These are phyloP conservation scores for Myxozyma udenii DNA, from an alignment of 805 yeast species.

Conservation along the genomic window DNA sequence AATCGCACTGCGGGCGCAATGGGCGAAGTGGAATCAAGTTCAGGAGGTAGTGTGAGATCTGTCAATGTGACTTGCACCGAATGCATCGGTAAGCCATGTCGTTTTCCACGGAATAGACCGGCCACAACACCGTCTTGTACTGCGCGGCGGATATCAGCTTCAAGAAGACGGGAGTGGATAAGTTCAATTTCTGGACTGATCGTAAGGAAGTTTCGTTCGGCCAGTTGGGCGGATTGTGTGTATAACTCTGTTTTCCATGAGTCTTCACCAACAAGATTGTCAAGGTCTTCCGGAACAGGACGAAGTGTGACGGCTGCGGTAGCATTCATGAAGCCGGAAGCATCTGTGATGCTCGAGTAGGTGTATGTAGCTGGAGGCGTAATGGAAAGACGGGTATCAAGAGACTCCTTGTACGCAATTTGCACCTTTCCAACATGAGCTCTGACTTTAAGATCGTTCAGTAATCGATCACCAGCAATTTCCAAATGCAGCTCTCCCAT, in stretches of 20 bases:
- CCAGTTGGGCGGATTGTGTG: constrained; percentile 2
- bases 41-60: constrained; percentile 54
- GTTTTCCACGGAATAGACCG: constrained; percentile 45
- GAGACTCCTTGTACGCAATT: constrained; percentile 84
- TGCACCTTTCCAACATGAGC: constrained; percentile 77
- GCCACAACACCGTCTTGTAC: constrained; percentile 40
- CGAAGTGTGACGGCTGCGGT: constrained; percentile 36
- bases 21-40: constrained; percentile 40
- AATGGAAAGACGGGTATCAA: constrained; percentile 30
- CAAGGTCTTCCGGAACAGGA: constrained; percentile 36
- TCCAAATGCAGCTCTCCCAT: constrained; percentile 98
- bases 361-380: constrained; percentile 32
- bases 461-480: constrained; percentile 72
- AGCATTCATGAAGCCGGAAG: constrained; percentile 32
- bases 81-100: constrained; percentile 51
- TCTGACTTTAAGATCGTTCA: constrained; percentile 78
- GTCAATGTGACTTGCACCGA: constrained; percentile 56
- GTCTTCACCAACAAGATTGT: constrained; percentile 37
- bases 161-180: constrained; percentile 33
- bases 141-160: constrained; percentile 36
- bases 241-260: constrained; percentile 43
- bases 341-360: constrained; percentile 1
- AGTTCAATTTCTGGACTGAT: constrained; percentile 3
- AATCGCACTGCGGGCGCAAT: constrained; percentile 49
- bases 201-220: constrained; percentile 25